These are phyloP conservation scores for Butyriboletus appendiculatus DNA, from an alignment of 1,284 basidiomycete genomes.

Conservation along the genomic window DNA sequence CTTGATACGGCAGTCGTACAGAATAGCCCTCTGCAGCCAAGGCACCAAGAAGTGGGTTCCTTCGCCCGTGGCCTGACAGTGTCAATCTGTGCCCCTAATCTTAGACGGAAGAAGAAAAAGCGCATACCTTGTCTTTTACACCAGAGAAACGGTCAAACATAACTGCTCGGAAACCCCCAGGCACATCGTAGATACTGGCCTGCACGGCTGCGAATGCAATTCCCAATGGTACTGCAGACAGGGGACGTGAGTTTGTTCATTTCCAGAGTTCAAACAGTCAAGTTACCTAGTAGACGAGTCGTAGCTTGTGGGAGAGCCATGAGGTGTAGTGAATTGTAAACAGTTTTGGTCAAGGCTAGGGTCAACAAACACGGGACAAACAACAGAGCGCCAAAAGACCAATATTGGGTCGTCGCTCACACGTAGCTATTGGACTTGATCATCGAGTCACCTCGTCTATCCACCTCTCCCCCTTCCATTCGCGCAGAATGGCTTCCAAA, in stretches of 20 bases:
- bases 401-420: neutral
- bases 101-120: neutral
- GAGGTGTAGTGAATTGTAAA: conserved; percentile 3
- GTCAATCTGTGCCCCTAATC: neutral
- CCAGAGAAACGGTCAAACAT: conserved; percentile 99
- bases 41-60: conserved; percentile 98
- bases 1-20: conserved; percentile 98
- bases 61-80: conserved; percentile 74
- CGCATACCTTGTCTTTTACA: conserved; percentile 73
- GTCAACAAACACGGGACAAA: conserved; percentile 29
- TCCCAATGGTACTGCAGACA: conserved; percentile 67
- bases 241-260: conserved; percentile 6
- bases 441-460: conserved; percentile 53
- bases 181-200: conserved; percentile 90
- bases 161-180: conserved; percentile 92
- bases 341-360: neutral
- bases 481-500: conserved; percentile 94
- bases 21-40: conserved; percentile 93
- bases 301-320: conserved; percentile 53
- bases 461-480: conserved; percentile 65
- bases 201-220: conserved; percentile 68
- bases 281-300: conserved; percentile 48
- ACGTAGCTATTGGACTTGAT: conserved; percentile 7
- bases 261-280: neutral
- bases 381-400: neutral